A percentile compares a stretch with the other conserved stretches of the same genome.
These are phyloP conservation scores for Diutina rugosa DNA, from an alignment of 1,139 yeast species.

Conservation along the genomic window DNA sequence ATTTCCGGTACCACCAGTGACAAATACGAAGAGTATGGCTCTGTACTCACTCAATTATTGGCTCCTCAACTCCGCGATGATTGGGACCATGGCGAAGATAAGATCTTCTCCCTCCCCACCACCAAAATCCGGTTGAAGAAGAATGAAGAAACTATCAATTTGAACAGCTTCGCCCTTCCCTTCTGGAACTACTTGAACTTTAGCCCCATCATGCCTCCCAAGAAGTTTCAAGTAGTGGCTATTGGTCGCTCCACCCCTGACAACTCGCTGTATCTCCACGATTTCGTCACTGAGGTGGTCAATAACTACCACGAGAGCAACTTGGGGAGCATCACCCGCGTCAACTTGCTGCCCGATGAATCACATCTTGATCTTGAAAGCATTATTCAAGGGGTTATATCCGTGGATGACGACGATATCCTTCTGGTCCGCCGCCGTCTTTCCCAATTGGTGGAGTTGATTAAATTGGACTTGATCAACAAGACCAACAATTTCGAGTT, in stretches of 20 bases:
- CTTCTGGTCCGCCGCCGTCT: constrained; percentile 3
- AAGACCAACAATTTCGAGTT: constrained; percentile 30
- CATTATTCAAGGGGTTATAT: constrained; percentile 21
- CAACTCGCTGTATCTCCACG: not conserved
- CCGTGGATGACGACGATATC: constrained; percentile 9
- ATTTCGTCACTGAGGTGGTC: constrained; percentile 9
- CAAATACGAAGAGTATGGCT: not conserved
- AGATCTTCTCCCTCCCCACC: constrained; percentile 12
- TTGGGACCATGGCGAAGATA: not conserved
- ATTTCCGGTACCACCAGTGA: not conserved
- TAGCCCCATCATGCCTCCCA: constrained; percentile 35
- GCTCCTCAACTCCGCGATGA: not conserved
- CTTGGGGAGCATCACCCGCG: constrained; percentile 30
- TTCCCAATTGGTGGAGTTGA: constrained; percentile 18
- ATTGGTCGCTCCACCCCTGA: not conserved
- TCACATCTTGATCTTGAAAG: constrained; percentile 20
- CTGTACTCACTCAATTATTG: not conserved
- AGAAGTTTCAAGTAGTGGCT: constrained; percentile 36
- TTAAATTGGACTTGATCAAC: constrained; percentile 26
- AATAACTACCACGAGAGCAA: constrained; percentile 34
- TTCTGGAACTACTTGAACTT: constrained; percentile 48
- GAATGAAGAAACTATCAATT: constrained; percentile 17
- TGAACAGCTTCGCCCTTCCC: constrained; percentile 23
- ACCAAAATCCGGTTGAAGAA: constrained; percentile 20
- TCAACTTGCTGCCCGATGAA: constrained; percentile 18